Evolutionary conservation across 768 basidiomycete genomes (phyloP), one percentile per base, ranked within the genome.

Genomic region (Russula lepida): DNA sequence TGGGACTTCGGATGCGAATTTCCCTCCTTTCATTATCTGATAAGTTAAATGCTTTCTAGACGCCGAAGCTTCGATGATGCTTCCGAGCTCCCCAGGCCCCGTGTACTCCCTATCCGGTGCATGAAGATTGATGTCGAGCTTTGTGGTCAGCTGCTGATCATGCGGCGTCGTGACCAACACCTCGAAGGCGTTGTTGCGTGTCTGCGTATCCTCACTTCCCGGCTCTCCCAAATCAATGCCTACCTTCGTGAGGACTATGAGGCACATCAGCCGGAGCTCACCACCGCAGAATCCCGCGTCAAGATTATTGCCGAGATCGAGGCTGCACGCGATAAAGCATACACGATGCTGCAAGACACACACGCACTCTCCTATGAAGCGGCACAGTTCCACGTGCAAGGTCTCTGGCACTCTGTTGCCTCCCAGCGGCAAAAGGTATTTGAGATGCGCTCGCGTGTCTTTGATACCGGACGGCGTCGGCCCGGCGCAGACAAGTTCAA

Each of bases 71-170:
- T 86, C 68, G 83, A 87, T 62, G 84, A 84, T 70, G 68, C 84
- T 1, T 68, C 73, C 30, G 77, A 80, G n/a, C 76, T 84, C 64
- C 74, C 72, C 41, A 74, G 74, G 51, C 69, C 78, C 60, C 74
- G 74, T 37, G 73, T 84, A 12, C 70, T 89, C 46, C 77, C 79
- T 3, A 63, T 78, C 7, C 85, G 89, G 57, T 76, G 80, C 67
- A 88, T 92, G 86, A 80, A 78, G 53, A 82, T 88, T 44, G 89
- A 92, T 67, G 89, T 90, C 39, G 88, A 86, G 67, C 76, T 92
- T 17, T 85, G 85, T 68, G 87, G 86, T 4, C 85, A 91, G 68
- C 70, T 88, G 50, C 75, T 92, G 23, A 79, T 86, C 65, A 82
- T 89, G 82, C 75, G 74, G 35, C 75, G 89, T 46, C 78, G 89